Evolutionary conservation across 2,329 filamentous ascomycete species (phyloP), one percentile per base, ranked within the genome.

Genomic region (Colletotrichum liriopes): DNA sequence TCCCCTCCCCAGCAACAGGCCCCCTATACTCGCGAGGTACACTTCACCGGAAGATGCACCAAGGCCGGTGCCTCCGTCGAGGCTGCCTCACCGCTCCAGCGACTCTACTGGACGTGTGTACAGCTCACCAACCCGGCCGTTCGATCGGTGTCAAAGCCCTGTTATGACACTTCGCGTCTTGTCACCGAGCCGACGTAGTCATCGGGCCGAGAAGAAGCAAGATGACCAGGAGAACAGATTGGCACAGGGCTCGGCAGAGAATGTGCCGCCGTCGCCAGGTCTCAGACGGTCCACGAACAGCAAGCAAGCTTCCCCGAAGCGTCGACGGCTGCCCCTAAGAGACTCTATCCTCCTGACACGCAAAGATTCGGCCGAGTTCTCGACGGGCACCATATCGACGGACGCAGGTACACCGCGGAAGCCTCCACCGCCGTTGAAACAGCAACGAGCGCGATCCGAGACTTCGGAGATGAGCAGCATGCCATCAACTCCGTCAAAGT

Each of bases 161-260:
- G 70, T 72, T 6, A 72, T 72, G 70, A 72, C 70, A 0, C 16
- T 72, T 2, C 14, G 70, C 6, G 70, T 72, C 23, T 35, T 72
- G 29, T 72, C 70, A 2, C 65, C 66, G 11, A 72, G 65, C 32
- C 32, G 65, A 26, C 37, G 55, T 5, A 39, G 60, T 0, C 26
- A 20, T 12, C 29, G 47, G 8, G 70, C 45, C 32, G 60, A 65
- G 18, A 70, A 65, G 23, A 20, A 8, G 3, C 65, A 68, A 11
- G 39, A 59, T 1, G 65, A 47, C 39, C 70, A 70, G 32, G 66
- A 70, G 54, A 65, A 60, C 47, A 20, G 18, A 16, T 26, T 20
- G 16, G 32, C 23, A 1, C 39, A 69, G 16, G 43, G 23, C 43
- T 29, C 29, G 1, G 18, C 47, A 20, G 59, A 65, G 16, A 26